These are phyloP conservation scores for Globisporangium camurandrum DNA, from an alignment of 352 stramenopile species.

Conservation along the genomic window DNA sequence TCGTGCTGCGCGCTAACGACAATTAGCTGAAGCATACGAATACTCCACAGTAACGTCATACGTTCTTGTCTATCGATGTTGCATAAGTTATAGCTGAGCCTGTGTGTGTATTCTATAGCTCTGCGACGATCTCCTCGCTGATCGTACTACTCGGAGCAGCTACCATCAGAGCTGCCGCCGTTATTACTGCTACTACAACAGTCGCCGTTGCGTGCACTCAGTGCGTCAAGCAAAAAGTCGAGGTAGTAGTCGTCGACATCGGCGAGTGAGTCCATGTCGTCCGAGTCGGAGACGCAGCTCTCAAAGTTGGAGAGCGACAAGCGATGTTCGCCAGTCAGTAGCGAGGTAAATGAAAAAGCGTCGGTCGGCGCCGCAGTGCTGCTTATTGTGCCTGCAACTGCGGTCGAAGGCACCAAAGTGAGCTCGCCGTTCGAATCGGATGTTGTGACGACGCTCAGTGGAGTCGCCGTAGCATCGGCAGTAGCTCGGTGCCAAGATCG, in stretches of 20 bases:
- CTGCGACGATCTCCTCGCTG: not conserved
- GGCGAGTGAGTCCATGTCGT: conserved; percentile 20
- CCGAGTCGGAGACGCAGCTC: not conserved
- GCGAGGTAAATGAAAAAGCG: not conserved
- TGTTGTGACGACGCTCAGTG: not conserved
- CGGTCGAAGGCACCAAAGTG: not conserved
- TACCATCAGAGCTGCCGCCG: conserved; percentile 48
- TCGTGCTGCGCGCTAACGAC: too few relatives aligned
- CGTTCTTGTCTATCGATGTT: too few relatives aligned
- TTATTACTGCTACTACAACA: too few relatives aligned
- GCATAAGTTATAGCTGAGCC: too few relatives aligned
- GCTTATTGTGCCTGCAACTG: not conserved
- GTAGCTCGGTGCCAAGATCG: not conserved
- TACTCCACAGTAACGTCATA: too few relatives aligned
- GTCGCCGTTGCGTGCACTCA: conserved; percentile 35
- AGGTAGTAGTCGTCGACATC: conserved; percentile 7
- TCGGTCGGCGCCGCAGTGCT: conserved; percentile 9
- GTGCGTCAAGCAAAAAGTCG: conserved; percentile 5
- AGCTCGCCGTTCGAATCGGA: not conserved
- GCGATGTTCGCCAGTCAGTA: conserved; percentile 15
- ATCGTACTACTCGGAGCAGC: not conserved
- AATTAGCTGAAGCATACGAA: too few relatives aligned
- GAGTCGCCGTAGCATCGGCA: not conserved
- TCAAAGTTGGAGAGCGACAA: not conserved
- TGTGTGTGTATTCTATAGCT: not conserved